phyloP scores from a whole-genome alignment of 2,329 filamentous ascomycete genomes.

The Juglanconis sp. region DNA sequence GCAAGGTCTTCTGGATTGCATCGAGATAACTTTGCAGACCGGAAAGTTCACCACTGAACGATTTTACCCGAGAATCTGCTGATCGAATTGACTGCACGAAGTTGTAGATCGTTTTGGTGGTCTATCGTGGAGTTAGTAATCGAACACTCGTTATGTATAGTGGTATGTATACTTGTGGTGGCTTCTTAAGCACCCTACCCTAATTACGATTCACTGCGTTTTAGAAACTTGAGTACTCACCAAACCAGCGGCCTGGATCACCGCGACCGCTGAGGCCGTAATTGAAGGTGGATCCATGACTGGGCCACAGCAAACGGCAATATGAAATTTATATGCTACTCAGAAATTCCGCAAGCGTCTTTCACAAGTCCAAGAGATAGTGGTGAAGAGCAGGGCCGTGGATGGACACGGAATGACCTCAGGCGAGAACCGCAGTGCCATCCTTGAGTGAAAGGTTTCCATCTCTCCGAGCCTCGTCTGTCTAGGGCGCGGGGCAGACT shows the following conservation, averaged over 20 bases:
- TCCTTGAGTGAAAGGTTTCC: too few species aligned
- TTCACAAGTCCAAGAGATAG: too few species aligned
- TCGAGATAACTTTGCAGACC: slow-evolving; percentile 22
- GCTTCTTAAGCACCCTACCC: not conserved
- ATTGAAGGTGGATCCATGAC: too few species aligned
- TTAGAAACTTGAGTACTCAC: slow-evolving; percentile 6
- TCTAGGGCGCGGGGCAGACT: too few species aligned
- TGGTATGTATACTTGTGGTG: not conserved
- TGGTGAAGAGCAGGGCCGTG: too few species aligned
- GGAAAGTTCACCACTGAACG: slow-evolving; percentile 21
- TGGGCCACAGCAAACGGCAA: too few species aligned
- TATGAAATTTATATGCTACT: too few species aligned
- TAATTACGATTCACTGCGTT: not conserved
- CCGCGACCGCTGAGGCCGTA: slow-evolving; percentile 1
- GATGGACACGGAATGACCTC: too few species aligned
- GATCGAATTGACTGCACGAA: slow-evolving; percentile 19
- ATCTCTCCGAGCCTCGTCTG: too few species aligned
- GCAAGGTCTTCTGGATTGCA: slow-evolving; percentile 21
- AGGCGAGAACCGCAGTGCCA: too few species aligned
- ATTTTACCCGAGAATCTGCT: slow-evolving; percentile 19
- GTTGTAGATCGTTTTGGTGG: slow-evolving; percentile 14
- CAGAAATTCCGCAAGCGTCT: too few species aligned
- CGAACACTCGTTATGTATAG: not conserved
- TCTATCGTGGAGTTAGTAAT: not conserved
- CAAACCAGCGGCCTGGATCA: slow-evolving; percentile 16